Evolutionary conservation across 2,329 filamentous ascomycete species (phyloP).

Genomic region (Penicillium fuscoglaucum): DNA sequence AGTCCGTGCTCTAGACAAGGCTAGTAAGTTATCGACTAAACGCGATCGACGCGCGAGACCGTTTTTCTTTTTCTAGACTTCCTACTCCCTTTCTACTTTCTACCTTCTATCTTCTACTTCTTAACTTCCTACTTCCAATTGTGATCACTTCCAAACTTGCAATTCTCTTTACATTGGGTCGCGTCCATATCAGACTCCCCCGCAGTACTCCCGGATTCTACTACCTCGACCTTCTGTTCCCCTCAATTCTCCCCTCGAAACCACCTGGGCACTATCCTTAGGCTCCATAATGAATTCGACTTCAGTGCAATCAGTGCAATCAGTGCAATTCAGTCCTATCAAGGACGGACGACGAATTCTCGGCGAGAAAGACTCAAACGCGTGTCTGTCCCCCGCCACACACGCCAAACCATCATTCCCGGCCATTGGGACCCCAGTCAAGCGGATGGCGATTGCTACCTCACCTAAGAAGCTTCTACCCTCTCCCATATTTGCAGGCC

Average conservation of each 20-base stretch:
- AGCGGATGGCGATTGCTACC: conserved; percentile 28
- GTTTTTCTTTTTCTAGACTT: conserved; percentile 16
- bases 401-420: conserved; percentile 23
- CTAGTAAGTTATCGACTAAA: conserved; percentile 28
- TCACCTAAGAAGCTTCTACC: conserved; percentile 35
- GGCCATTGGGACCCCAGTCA: conserved; percentile 28
- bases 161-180: neutral
- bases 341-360: conserved; percentile 43
- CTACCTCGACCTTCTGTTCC: neutral
- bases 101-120: neutral
- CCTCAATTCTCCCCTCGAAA: neutral
- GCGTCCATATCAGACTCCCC: conserved; percentile 1
- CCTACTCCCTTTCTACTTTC: neutral
- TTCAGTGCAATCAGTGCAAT: conserved; percentile 14
- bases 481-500: conserved; percentile 38
- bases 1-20: conserved; percentile 31
- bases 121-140: neutral
- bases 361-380: conserved; percentile 45
- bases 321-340: conserved; percentile 33
- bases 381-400: conserved; percentile 38
- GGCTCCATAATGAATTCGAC: conserved; percentile 25
- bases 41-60: conserved; percentile 29
- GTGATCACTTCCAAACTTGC: neutral
- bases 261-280: neutral
- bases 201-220: neutral